Conservation (phyloP, 768 basidiomycete genomes). For the Boletus sensibilis region DNA sequence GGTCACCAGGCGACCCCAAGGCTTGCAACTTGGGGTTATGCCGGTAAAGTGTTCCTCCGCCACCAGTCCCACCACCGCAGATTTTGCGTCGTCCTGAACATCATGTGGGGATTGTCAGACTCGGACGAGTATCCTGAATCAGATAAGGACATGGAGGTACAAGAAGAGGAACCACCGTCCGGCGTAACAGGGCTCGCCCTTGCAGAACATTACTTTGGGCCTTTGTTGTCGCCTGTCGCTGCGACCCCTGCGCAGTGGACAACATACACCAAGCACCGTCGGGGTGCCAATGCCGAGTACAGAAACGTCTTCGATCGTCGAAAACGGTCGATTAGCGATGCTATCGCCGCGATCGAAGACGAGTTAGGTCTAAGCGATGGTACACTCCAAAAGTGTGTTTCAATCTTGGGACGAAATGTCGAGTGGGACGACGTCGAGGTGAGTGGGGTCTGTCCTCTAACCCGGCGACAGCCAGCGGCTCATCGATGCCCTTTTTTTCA, state of each 20-base stretch:
- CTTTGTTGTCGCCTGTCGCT: slow-evolving; percentile 7
- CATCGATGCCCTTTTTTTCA: neutral
- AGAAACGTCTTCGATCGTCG: neutral
- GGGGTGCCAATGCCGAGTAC: neutral
- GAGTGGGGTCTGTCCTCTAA: neutral
- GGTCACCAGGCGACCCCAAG: too few relatives aligned
- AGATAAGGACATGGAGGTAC: too few relatives aligned
- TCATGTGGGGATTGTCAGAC: neutral
- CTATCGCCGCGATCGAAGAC: slow-evolving; percentile 1
- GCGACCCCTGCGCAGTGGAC: slow-evolving; percentile 5
- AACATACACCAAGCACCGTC: slow-evolving; percentile 5
- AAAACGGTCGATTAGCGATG: neutral
- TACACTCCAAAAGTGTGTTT: slow-evolving; percentile 11
- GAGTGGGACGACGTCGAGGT: neutral
- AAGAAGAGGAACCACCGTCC: neutral
- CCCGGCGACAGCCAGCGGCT: too few relatives aligned
- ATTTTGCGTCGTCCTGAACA: too few relatives aligned
- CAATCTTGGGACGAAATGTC: neutral
- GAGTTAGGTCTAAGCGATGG: neutral
- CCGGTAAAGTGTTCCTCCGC: too few relatives aligned
- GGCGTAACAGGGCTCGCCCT: slow-evolving; percentile 2
- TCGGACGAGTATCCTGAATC: neutral
- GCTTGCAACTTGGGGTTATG: too few relatives aligned
- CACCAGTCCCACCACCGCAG: too few relatives aligned
- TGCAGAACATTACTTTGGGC: slow-evolving; percentile 4